Conservation (phyloP, 75 land plant species). For the Pseudotsuga menziesii region DNA sequence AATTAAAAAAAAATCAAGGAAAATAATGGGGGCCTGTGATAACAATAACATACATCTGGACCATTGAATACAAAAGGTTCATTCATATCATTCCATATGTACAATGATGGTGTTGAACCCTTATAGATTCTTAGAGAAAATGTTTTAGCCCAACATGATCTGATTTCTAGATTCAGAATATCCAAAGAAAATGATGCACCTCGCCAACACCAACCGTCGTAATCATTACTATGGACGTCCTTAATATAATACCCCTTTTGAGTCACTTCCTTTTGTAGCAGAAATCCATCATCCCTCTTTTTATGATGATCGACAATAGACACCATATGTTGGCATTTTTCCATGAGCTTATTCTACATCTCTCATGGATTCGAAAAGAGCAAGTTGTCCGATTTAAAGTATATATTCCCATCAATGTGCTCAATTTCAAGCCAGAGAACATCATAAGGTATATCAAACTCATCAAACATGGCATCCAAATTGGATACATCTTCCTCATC, state of each 20-base stretch:
- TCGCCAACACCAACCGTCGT: slow-evolving; percentile 99
- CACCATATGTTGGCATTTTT: slow-evolving; percentile 91
- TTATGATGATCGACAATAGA: slow-evolving; percentile 97
- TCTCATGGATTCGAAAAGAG: slow-evolving; percentile 84
- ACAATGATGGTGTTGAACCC: slow-evolving; percentile 86
- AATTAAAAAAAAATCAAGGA: background rate
- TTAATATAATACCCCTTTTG: no score
- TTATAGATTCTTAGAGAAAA: slow-evolving; percentile 51
- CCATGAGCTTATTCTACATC: slow-evolving; percentile 86
- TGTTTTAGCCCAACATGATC: slow-evolving; percentile 93
- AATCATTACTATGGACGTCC: slow-evolving; percentile 74
- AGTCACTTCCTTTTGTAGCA: no score
- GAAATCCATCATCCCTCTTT: slow-evolving; percentile 80
- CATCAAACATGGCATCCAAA: slow-evolving; percentile 91
- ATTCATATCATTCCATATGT: slow-evolving; percentile 99
- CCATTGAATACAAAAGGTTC: slow-evolving; percentile 99
- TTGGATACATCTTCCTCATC: no score
- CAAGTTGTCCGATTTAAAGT: slow-evolving; percentile 86
- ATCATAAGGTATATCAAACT: slow-evolving; percentile 95
- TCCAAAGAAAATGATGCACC: slow-evolving; percentile 93
- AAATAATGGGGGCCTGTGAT: no score
- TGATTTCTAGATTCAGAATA: slow-evolving; percentile 81
- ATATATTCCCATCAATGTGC: slow-evolving; percentile 94
- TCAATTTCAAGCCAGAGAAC: slow-evolving; percentile 99
- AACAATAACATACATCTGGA: slow-evolving; percentile 67